Conservation (phyloP, 106 monocot genomes). For the Agapanthus africanus region DNA sequence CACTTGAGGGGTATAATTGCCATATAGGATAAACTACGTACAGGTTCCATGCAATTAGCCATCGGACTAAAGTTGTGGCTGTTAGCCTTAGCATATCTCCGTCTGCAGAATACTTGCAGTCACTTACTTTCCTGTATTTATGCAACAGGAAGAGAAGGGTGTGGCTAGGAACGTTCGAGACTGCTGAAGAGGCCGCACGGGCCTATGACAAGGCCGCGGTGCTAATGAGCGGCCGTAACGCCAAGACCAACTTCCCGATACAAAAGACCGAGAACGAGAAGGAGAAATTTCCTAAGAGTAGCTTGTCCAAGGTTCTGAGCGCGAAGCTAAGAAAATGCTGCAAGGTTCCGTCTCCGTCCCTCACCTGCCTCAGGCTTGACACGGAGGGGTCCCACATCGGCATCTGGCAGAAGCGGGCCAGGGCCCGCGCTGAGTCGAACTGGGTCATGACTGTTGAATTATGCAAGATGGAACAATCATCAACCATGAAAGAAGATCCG, state of each 20-base stretch:
- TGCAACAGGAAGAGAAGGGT: slow-evolving; percentile 63
- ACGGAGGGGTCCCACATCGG: slow-evolving; percentile 87
- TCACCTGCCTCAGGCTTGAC: slow-evolving; percentile 95
- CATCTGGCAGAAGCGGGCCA: slow-evolving; percentile 97
- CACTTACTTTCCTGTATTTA: too few species aligned
- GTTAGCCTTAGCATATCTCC: too few species aligned
- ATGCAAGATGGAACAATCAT: slow-evolving; percentile 15
- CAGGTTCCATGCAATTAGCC: too few species aligned
- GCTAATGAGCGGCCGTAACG: slow-evolving; percentile 90
- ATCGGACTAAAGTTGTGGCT: too few species aligned
- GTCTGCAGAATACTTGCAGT: too few species aligned
- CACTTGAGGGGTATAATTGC: too few species aligned
- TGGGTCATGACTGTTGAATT: slow-evolving; percentile 96
- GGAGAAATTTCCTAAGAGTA: slow-evolving; percentile 12
- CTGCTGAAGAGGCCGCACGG: slow-evolving; percentile 89
- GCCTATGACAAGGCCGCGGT: slow-evolving; percentile 84
- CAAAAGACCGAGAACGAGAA: slow-evolving; percentile 10
- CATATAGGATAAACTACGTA: too few species aligned
- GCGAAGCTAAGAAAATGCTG: slow-evolving; percentile 82
- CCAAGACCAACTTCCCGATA: slow-evolving; percentile 92
- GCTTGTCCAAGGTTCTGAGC: slow-evolving; percentile 59
- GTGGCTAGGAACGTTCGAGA: slow-evolving; percentile 96
- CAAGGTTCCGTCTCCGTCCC: slow-evolving; percentile 74
- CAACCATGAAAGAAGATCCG: slow-evolving; percentile 2
- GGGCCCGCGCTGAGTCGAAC: slow-evolving; percentile 64